Evolutionary conservation across 164 flowering plant genomes (phyloP).

Genomic region (Nymphaea colorata): DNA sequence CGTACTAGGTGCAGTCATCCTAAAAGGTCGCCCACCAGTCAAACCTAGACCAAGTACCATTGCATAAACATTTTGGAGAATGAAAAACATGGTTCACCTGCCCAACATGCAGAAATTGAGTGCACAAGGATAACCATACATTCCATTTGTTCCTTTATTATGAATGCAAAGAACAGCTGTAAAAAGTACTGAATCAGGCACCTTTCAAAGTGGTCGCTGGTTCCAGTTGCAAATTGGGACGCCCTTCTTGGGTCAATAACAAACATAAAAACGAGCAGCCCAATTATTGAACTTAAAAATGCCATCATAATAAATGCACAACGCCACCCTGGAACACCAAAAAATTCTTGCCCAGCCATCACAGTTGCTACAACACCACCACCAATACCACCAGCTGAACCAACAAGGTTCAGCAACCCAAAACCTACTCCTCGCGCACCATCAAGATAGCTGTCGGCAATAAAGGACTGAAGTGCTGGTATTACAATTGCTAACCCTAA

Average conservation of each 20-base stretch:
- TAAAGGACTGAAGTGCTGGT: constrained; percentile 90
- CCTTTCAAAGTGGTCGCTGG: constrained; percentile 32
- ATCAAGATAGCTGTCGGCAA: constrained; percentile 85
- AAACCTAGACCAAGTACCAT: too few relatives aligned
- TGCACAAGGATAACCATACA: background rate
- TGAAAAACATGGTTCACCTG: background rate
- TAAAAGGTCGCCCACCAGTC: too few relatives aligned
- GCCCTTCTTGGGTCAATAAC: constrained; percentile 70
- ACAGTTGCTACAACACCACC: constrained; percentile 87
- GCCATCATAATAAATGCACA: constrained; percentile 83
- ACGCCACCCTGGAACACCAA: constrained; percentile 86
- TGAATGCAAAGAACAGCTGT: background rate
- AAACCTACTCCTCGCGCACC: constrained; percentile 83
- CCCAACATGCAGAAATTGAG: background rate
- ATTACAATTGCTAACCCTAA: constrained; percentile 96
- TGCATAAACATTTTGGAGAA: background rate
- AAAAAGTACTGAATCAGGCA: constrained; percentile 5
- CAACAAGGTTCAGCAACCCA: constrained; percentile 67
- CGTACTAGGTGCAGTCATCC: too few relatives aligned
- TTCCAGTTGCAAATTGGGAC: constrained; percentile 4
- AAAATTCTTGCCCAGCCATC: constrained; percentile 74
- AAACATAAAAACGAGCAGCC: constrained; percentile 58
- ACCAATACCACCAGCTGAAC: constrained; percentile 81
- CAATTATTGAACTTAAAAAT: constrained; percentile 58
- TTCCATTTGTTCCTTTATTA: too few relatives aligned